phyloP scores from a whole-genome alignment of 2,329 filamentous ascomycete genomes.

The Colletotrichum australisinense region DNA sequence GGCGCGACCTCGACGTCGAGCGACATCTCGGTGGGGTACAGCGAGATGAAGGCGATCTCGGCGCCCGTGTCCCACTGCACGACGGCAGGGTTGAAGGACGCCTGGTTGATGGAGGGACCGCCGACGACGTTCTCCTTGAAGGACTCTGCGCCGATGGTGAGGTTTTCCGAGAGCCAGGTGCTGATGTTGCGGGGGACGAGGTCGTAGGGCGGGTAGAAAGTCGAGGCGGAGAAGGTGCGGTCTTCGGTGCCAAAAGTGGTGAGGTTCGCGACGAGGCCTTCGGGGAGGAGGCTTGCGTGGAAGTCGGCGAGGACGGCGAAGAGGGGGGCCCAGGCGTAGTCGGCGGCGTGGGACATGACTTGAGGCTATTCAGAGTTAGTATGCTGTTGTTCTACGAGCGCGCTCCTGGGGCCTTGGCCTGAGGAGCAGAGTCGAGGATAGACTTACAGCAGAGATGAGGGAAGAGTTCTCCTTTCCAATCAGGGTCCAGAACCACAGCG shows the following conservation, averaged over 20 bases:
- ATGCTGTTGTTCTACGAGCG: neutral
- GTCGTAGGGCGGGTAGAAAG: constrained; percentile 70
- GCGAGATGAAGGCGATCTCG: constrained; percentile 48
- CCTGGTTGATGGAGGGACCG: constrained; percentile 62
- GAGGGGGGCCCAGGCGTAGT: constrained; percentile 68
- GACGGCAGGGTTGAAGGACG: constrained; percentile 68
- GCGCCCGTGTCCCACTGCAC: constrained; percentile 65
- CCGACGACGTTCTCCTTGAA: constrained; percentile 67
- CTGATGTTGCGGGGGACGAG: constrained; percentile 67
- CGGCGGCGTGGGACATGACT: constrained; percentile 68
- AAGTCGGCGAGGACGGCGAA: constrained; percentile 64
- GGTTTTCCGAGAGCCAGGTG: constrained; percentile 65
- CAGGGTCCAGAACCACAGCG: constrained; percentile 68
- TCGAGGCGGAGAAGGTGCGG: constrained; percentile 62
- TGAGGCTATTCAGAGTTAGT: constrained; percentile 49
- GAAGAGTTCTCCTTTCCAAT: constrained; percentile 59
- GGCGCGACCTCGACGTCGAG: constrained; percentile 55
- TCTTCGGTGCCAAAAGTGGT: constrained; percentile 60
- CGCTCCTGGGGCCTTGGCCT: too few species aligned
- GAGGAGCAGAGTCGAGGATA: neutral
- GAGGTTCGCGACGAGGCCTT: constrained; percentile 52
- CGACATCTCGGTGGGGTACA: constrained; percentile 52
- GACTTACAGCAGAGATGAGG: constrained; percentile 45
- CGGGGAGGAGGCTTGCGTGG: constrained; percentile 59
- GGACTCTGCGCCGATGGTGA: constrained; percentile 71